A percentile compares a stretch with the other conserved stretches of the same genome.
These are phyloP conservation scores for Trametes cingulata DNA, from an alignment of 768 basidiomycete species.

Conservation along the genomic window DNA sequence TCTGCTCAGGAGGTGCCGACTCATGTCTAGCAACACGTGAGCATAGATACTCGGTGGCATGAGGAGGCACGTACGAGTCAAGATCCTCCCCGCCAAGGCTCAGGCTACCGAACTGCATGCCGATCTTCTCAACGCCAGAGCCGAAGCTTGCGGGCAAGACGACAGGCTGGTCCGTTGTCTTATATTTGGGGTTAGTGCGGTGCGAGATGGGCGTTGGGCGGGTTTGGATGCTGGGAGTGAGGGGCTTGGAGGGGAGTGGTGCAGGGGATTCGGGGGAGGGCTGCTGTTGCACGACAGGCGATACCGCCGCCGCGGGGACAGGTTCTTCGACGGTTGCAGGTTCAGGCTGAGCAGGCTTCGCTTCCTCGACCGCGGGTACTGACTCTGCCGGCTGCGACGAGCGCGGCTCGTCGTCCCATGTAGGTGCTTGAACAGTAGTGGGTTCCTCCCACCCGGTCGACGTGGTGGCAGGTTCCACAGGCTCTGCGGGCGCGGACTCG, in stretches of 20 bases:
- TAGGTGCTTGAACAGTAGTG: slow-evolving; percentile 36
- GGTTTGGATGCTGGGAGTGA: slow-evolving; percentile 46
- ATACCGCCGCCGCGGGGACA: slow-evolving; percentile 32
- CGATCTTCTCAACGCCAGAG: slow-evolving; percentile 69
- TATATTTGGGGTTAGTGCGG: slow-evolving; percentile 62
- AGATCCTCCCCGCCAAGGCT: slow-evolving; percentile 69
- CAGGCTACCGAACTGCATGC: slow-evolving; percentile 89
- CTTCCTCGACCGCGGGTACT: slow-evolving; percentile 21
- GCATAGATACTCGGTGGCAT: neutral
- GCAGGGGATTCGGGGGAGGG: slow-evolving; percentile 31
- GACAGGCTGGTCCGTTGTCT: slow-evolving; percentile 75
- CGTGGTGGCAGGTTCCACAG: slow-evolving; percentile 9
- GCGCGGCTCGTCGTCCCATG: slow-evolving; percentile 41
- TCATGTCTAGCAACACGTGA: slow-evolving; percentile 32
- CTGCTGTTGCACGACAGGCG: slow-evolving; percentile 9
- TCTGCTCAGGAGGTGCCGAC: slow-evolving; percentile 25
- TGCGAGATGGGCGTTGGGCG: slow-evolving; percentile 56
- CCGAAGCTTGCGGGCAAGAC: slow-evolving; percentile 75
- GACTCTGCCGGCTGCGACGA: slow-evolving; percentile 24
- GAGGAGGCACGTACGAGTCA: slow-evolving; percentile 48
- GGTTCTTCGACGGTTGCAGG: slow-evolving; percentile 53
- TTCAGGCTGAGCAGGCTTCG: slow-evolving; percentile 18
- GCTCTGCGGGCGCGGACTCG: slow-evolving; percentile 25
- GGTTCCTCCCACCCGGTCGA: slow-evolving; percentile 38
- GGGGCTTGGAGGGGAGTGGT: slow-evolving; percentile 36